Base-by-base conservation (phyloP, 139 green algal species). In the Astrephomene gubernaculifera region DNA sequence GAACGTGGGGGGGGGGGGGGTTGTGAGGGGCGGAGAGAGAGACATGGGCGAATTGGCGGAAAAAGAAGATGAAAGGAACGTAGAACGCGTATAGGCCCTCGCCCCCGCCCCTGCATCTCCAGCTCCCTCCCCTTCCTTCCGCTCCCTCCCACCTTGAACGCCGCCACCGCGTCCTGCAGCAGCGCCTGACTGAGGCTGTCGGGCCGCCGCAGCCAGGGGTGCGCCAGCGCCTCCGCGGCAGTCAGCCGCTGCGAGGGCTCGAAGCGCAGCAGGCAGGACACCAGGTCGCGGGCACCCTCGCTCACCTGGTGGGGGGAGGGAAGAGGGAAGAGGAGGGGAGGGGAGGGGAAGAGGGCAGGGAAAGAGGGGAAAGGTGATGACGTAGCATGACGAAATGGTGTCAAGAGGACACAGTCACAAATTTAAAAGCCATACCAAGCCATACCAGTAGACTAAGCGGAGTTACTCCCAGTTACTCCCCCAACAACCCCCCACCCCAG, bases 201-300 rank as follows among this genome's bases (percentile, higher is more conserved):
- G 2, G 63, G 60, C 21, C 63, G 63, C 3, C 49, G 64, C 36
- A 88, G 68, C 71, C 63, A 88, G 60, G 72, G 83, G 63, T 88
- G 83, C 29, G 38, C 63, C 72, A 88, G 72, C 33, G 76, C 57
- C 60, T 82, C 49, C 8, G 39, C 35, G 0, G 83, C 73, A n/a
- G 10, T 83, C 1, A 81, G 72, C 0, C 83, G 83, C 45, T 69
- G 44, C 25, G 45, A 35, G 29, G 83, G 83, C 35, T 79, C 68
- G 21, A 80, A 33, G 68, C 57, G 43, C 54, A 90, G 76, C 70
- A 88, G 39, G 4, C 25, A 45, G 21, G 36, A 38, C 25, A 90
- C 64, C 44, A 91, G 79, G 82, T 91, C 82, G 24, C 75, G 85
- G 2, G 87, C 87, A 14, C 67, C 74, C 38, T 79, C 43, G 49